Percentiles rank a stretch among this genome's conserved stretches.
Conservation (phyloP, 306 rosid species). For the Vigna radiata region DNA sequence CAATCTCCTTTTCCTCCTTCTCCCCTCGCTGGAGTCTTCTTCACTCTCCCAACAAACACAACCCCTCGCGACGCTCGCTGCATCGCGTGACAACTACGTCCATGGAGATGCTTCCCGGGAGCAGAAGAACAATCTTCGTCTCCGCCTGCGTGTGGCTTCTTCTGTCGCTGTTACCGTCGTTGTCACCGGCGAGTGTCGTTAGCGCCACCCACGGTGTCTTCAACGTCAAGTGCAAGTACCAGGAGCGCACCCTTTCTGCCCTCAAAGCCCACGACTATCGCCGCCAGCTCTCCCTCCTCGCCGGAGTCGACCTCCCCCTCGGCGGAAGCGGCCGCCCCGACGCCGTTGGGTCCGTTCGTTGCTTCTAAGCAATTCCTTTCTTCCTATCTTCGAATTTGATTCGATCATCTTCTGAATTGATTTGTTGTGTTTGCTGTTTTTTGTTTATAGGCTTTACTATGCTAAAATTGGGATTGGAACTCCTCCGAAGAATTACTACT, state of each 20-base stretch:
- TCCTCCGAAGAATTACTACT: slow-evolving; percentile 84
- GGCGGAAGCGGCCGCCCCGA: slow-evolving; percentile 97
- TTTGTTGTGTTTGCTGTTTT: not conserved
- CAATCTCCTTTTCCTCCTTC: not conserved
- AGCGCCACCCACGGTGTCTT: slow-evolving; percentile 66
- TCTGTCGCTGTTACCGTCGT: slow-evolving; percentile 1
- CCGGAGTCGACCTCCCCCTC: slow-evolving; percentile 91
- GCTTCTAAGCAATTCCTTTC: not conserved
- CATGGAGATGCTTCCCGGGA: not conserved
- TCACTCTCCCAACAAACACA: not conserved
- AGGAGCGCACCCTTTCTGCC: slow-evolving; percentile 63
- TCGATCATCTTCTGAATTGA: not conserved
- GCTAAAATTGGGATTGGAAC: slow-evolving; percentile 98
- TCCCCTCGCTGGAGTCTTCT: not conserved
- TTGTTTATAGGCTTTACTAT: slow-evolving; percentile 78
- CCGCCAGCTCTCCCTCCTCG: slow-evolving; percentile 81
- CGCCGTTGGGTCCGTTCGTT: slow-evolving; percentile 75
- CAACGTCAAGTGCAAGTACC: slow-evolving; percentile 81
- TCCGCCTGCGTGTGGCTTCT: not conserved
- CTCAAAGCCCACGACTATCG: slow-evolving; percentile 87
- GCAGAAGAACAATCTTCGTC: not conserved
- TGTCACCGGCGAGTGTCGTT: slow-evolving; percentile 25
- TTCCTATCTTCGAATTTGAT: not conserved
- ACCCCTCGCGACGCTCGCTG: not conserved
- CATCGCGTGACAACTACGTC: not conserved